These are phyloP conservation scores for Daldinia bambusicola DNA, from an alignment of 495 filamentous ascomycete species.

Conservation along the genomic window DNA sequence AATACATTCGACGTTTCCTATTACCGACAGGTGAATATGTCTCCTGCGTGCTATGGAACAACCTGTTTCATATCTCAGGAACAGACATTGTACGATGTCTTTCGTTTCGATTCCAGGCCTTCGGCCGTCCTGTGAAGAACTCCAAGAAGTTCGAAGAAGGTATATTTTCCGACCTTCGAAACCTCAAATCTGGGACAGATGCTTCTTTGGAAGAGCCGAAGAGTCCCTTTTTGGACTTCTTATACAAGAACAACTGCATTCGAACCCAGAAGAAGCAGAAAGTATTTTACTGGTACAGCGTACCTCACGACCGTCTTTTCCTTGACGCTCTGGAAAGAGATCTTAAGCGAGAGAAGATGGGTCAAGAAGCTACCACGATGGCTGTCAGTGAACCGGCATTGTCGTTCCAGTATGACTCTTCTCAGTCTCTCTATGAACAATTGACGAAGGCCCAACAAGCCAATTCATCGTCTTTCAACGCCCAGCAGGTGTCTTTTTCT, in stretches of 20 bases:
- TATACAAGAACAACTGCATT: slow-evolving; percentile 99
- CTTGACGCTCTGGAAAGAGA: slow-evolving; percentile 97
- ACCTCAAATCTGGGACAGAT: slow-evolving; percentile 97
- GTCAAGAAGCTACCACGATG: slow-evolving; percentile 95
- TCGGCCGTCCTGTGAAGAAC: slow-evolving; percentile 98
- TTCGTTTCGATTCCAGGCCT: slow-evolving; percentile 98
- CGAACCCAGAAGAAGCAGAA: slow-evolving; percentile 99
- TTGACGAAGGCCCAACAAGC: slow-evolving; percentile 99
- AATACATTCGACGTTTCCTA: slow-evolving; percentile 94
- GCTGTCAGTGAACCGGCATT: slow-evolving; percentile 95
- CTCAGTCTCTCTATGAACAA: slow-evolving; percentile 98
- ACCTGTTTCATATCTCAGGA: slow-evolving; percentile 98
- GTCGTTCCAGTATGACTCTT: slow-evolving; percentile 99
- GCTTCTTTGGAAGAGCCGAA: slow-evolving; percentile 99
- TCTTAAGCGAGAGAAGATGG: slow-evolving; percentile 98
- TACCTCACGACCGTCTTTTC: slow-evolving; percentile 96
- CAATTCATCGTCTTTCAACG: slow-evolving; percentile 94
- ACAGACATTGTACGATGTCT: slow-evolving; percentile 99
- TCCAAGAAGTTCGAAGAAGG: slow-evolving; percentile 99
- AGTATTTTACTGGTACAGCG: slow-evolving; percentile 99
- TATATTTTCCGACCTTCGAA: slow-evolving; percentile 98
- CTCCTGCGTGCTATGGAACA: slow-evolving; percentile 98
- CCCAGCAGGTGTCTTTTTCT: slow-evolving; percentile 81
- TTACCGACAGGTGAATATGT: slow-evolving; percentile 98
- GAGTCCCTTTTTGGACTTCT: slow-evolving; percentile 96